phyloP scores from a whole-genome alignment of 176 grass and related monocot genomes.

The Raddia distichophylla region DNA sequence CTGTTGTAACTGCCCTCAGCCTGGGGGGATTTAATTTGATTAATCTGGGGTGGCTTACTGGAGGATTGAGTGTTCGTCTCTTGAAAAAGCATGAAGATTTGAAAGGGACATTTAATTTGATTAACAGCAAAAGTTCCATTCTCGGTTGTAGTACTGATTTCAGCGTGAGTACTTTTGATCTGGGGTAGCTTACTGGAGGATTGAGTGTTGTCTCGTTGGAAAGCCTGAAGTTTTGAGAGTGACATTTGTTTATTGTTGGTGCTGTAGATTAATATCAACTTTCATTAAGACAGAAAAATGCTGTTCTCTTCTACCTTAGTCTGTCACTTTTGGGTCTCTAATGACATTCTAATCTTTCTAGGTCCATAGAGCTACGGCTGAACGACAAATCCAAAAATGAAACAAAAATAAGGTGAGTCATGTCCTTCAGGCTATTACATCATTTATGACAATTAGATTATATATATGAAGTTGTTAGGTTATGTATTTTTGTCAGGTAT shows the following conservation, averaged over 20 bases:
- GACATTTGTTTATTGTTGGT: too few relatives aligned
- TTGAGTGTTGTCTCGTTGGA: too few relatives aligned
- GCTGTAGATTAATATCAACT: neutral
- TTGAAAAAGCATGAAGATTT: neutral
- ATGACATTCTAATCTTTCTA: constrained; percentile 41
- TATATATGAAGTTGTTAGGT: neutral
- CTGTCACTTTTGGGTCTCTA: constrained; percentile 10
- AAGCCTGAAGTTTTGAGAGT: too few relatives aligned
- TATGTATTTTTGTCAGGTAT: neutral
- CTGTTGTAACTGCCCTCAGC: too few relatives aligned
- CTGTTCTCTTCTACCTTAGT: constrained; percentile 5
- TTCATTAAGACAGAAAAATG: neutral
- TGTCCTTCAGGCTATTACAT: too few relatives aligned
- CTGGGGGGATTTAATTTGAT: too few relatives aligned
- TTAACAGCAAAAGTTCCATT: neutral
- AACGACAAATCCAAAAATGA: constrained; percentile 89
- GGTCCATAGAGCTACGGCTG: constrained; percentile 89
- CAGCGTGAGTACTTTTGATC: too few relatives aligned
- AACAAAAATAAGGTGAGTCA: too few relatives aligned
- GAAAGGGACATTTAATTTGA: neutral
- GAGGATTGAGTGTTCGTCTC: neutral
- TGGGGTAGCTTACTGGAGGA: too few relatives aligned
- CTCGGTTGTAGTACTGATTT: too few relatives aligned
- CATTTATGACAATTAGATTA: too few relatives aligned
- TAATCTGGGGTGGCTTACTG: neutral